These are phyloP conservation scores for Diddensiella transvaalensis DNA, from an alignment of 805 yeast genomes.

Conservation along the genomic window DNA sequence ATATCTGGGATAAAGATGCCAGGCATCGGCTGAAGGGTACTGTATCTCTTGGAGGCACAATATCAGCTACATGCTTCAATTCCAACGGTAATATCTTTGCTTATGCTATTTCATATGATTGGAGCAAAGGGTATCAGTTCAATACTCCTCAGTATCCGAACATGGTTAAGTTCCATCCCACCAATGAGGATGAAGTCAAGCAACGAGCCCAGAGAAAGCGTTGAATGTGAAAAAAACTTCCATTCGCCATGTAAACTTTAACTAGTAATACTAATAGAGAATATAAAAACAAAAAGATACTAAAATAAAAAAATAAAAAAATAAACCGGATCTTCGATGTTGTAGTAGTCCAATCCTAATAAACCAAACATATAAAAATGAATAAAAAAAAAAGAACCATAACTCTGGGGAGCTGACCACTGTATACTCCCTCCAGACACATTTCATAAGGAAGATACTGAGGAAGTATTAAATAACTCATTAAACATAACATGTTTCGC, in stretches of 20 bases:
- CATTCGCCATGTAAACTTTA: too few species aligned
- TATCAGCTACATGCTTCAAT: constrained; percentile 78
- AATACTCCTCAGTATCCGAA: constrained; percentile 75
- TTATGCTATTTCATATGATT: constrained; percentile 89
- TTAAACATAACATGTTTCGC: background rate
- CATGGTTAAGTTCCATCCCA: constrained; percentile 75
- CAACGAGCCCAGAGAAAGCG: constrained; percentile 23
- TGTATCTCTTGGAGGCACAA: constrained; percentile 51
- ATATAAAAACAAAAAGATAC: background rate
- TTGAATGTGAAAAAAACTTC: background rate
- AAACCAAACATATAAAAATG: background rate
- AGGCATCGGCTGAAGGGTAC: constrained; percentile 83
- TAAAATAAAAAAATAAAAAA: background rate
- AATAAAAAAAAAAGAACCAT: background rate
- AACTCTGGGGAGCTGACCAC: too few species aligned
- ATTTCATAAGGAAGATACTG: too few species aligned
- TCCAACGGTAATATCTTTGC: constrained; percentile 81
- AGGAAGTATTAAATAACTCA: background rate
- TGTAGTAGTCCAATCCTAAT: background rate
- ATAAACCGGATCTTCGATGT: background rate
- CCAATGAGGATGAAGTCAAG: constrained; percentile 81
- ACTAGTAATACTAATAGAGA: background rate
- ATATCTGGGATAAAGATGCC: constrained; percentile 95
- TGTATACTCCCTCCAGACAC: too few species aligned
- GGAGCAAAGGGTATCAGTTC: constrained; percentile 79